phyloP scores from a whole-genome alignment of 2,329 filamentous ascomycete species.

The Zopfia rhizophila region DNA sequence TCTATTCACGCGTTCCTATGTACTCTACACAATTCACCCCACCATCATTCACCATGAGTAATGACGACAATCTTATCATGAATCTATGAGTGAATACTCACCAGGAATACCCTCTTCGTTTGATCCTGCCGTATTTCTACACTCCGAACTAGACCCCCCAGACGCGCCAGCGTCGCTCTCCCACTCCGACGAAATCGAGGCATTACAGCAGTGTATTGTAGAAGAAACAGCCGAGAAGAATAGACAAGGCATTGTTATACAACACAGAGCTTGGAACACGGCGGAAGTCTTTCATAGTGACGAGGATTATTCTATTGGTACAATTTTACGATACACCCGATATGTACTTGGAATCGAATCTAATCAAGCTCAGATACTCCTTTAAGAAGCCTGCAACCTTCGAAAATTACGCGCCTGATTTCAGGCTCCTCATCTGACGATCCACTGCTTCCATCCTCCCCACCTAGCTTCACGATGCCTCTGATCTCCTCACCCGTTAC shows the following conservation, averaged over 20 bases:
- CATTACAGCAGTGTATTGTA: slow-evolving; percentile 52
- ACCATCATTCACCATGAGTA: no score
- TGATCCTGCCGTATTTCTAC: slow-evolving; percentile 61
- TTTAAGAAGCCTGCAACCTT: slow-evolving; percentile 31
- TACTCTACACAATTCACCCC: no score
- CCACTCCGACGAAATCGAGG: slow-evolving; percentile 61
- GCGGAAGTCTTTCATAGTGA: slow-evolving; percentile 62
- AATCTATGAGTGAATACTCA: slow-evolving; percentile 42
- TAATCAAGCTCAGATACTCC: slow-evolving; percentile 47
- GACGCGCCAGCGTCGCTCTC: slow-evolving; percentile 36
- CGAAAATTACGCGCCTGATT: slow-evolving; percentile 18
- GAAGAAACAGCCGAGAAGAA: slow-evolving; percentile 57
- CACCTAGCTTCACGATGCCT: slow-evolving; percentile 68
- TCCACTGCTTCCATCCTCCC: slow-evolving; percentile 49
- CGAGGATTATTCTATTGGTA: slow-evolving; percentile 52
- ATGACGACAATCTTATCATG: no score
- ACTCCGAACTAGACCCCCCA: slow-evolving; percentile 54
- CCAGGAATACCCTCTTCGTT: slow-evolving; percentile 58
- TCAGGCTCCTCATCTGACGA: slow-evolving; percentile 25
- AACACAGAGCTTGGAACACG: slow-evolving; percentile 61
- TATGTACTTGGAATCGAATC: slow-evolving; percentile 14
- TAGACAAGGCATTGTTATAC: slow-evolving; percentile 59
- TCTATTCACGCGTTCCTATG: no score
- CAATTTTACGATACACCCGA: slow-evolving; percentile 17
- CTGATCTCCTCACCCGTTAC: slow-evolving; percentile 68